A percentile compares a stretch with the other conserved stretches of the same genome.
Conservation (phyloP, 768 basidiomycete genomes). For the Lentinula boryana region DNA sequence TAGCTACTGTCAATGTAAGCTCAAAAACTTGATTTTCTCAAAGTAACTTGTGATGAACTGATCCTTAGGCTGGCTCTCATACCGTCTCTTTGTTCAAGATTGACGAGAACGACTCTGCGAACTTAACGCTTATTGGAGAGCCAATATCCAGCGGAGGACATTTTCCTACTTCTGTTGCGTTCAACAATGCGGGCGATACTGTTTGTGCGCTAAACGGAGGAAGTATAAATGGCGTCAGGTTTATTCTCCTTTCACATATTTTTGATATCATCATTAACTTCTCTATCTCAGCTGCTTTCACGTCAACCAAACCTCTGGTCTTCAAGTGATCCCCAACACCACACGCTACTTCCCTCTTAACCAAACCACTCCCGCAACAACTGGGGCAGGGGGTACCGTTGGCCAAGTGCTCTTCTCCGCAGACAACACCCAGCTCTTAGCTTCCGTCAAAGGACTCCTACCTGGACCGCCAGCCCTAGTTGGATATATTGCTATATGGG, state of each 20-base stretch:
- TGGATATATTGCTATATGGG: constrained; percentile 46
- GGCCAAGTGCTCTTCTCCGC: constrained; percentile 42
- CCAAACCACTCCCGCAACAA: constrained; percentile 45
- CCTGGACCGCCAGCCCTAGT: constrained; percentile 29
- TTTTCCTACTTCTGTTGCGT: constrained; percentile 29
- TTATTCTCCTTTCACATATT: constrained; percentile 2
- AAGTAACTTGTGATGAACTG: neutral
- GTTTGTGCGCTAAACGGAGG: constrained; percentile 32
- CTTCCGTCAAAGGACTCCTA: constrained; percentile 36
- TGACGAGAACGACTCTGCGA: constrained; percentile 21
- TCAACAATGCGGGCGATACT: constrained; percentile 21
- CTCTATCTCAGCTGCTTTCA: constrained; percentile 29
- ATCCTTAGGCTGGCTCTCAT: constrained; percentile 28
- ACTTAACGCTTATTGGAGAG: constrained; percentile 23
- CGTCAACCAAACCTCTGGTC: constrained; percentile 34
- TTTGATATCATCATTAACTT: neutral
- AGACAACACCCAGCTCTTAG: constrained; percentile 36
- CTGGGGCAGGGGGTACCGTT: constrained; percentile 34
- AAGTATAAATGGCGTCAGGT: constrained; percentile 26
- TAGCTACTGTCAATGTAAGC: constrained; percentile 17
- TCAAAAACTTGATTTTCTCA: neutral
- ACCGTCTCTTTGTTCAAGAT: constrained; percentile 29
- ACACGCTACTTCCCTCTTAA: constrained; percentile 36
- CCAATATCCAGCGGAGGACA: constrained; percentile 29
- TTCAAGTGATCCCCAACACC: constrained; percentile 25